These are phyloP conservation scores for Colletotrichum camelliae DNA, from an alignment of 2,329 filamentous ascomycete genomes.

Conservation along the genomic window DNA sequence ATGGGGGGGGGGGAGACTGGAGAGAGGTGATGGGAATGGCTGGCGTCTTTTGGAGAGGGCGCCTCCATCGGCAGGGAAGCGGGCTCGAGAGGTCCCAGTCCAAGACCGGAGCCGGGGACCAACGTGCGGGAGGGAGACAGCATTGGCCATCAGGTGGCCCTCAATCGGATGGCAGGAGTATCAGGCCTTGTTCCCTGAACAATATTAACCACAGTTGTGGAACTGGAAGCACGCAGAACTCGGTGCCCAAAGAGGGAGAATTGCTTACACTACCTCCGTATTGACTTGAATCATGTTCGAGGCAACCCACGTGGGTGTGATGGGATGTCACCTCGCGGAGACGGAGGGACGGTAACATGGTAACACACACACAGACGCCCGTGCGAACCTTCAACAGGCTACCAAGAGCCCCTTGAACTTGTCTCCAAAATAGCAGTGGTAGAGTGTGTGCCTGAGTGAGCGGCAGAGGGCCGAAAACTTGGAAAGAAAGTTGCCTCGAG, in stretches of 20 bases:
- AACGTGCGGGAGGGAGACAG: background rate
- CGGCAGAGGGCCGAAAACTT: background rate
- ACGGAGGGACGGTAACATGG: background rate
- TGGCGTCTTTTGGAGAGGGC: background rate
- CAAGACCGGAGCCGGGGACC: background rate
- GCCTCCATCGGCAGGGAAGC: background rate
- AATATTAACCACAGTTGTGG: background rate
- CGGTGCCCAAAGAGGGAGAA: background rate
- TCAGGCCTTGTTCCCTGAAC: background rate
- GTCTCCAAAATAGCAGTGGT: background rate
- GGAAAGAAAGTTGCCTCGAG: background rate
- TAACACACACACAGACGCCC: background rate
- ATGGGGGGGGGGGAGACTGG: background rate
- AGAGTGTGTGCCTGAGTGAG: background rate
- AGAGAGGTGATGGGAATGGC: background rate
- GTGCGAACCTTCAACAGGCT: background rate
- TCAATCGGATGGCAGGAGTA: background rate
- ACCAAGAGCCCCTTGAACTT: background rate
- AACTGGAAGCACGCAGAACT: background rate
- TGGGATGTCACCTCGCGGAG: background rate
- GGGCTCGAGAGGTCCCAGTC: background rate
- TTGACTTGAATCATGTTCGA: background rate
- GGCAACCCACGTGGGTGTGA: background rate
- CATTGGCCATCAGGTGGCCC: conserved; percentile 1
- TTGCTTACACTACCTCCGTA: background rate